A percentile compares a stretch with the other conserved stretches of the same genome.
Conservation (phyloP, 495 filamentous ascomycete genomes). For the Oleoguttula mirabilis region DNA sequence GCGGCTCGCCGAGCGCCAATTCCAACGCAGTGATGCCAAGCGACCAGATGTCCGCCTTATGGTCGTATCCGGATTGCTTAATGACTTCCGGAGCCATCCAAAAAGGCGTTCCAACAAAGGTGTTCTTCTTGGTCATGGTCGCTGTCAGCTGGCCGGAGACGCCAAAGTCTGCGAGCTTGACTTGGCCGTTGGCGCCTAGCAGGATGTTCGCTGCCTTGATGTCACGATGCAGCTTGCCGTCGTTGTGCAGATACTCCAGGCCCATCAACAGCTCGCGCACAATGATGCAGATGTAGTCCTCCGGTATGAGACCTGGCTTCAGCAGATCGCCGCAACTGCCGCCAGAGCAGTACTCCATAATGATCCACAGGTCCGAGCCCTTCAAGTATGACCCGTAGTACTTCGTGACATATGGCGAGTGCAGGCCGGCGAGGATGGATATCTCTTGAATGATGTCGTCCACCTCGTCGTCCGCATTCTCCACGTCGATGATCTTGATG, state of each 20-base stretch:
- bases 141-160: conserved; percentile 94
- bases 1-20: conserved; percentile 82
- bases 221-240: conserved; percentile 94
- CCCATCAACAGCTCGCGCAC: conserved; percentile 83
- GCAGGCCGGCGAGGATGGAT: conserved; percentile 84
- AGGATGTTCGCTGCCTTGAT: conserved; percentile 95
- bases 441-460: conserved; percentile 98
- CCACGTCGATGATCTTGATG: conserved; percentile 94
- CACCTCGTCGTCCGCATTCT: conserved; percentile 95
- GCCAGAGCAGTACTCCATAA: conserved; percentile 94
- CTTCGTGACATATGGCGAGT: conserved; percentile 84
- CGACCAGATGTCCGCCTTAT: conserved; percentile 98
- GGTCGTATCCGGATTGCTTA: conserved; percentile 94
- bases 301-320: conserved; percentile 82
- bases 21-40: conserved; percentile 96
- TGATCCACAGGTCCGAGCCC: conserved; percentile 95
- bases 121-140: conserved; percentile 99
- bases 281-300: conserved; percentile 88
- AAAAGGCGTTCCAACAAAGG: conserved; percentile 95
- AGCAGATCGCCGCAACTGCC: conserved; percentile 88
- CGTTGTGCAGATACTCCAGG: conserved; percentile 82
- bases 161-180: conserved; percentile 95
- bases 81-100: conserved; percentile 99
- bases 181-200: conserved; percentile 76
- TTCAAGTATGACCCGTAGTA: conserved; percentile 93